A percentile compares a stretch with the other conserved stretches of the same genome.
These are phyloP conservation scores for Rhodotorula sp. DNA, from an alignment of 1,284 basidiomycete species.

Conservation along the genomic window DNA sequence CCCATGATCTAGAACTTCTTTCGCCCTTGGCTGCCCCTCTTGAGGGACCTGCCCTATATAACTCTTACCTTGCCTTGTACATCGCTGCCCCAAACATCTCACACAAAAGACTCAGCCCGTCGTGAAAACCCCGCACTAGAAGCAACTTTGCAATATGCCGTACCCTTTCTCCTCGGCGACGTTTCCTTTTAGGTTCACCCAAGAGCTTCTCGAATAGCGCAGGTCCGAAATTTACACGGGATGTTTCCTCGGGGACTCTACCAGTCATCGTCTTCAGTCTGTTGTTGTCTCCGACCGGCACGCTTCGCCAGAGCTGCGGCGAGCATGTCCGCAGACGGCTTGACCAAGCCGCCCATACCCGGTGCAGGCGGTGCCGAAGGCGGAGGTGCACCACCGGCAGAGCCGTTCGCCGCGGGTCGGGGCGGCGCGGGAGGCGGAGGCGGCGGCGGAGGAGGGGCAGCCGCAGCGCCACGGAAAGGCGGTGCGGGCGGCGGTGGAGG, in stretches of 20 bases:
- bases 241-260: not conserved
- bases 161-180: not conserved
- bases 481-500: slow-evolving; percentile 18
- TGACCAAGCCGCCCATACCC: slow-evolving; percentile 16
- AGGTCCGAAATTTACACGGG: not conserved
- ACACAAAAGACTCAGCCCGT: too few species aligned
- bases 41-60: too few species aligned
- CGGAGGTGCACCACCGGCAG: not conserved
- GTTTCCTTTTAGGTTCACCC: not conserved
- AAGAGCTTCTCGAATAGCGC: not conserved
- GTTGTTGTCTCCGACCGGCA: slow-evolving; percentile 15
- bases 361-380: not conserved
- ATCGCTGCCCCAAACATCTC: too few species aligned
- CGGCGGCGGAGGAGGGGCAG: slow-evolving; percentile 3
- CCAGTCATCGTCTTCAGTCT: slow-evolving; percentile 29
- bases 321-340: slow-evolving; percentile 26
- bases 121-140: too few species aligned
- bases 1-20: too few species aligned
- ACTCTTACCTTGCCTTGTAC: too few species aligned
- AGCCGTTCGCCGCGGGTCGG: not conserved
- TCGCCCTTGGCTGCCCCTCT: not conserved
- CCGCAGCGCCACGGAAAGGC: slow-evolving; percentile 2
- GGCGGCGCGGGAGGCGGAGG: slow-evolving; percentile 33
- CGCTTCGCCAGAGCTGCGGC: slow-evolving; percentile 26
- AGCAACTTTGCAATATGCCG: too few species aligned